Evolutionary conservation across 2,329 filamentous ascomycete genomes (phyloP), one percentile per base, ranked within the genome.

Genomic region (Cladophialophora carrionii): DNA sequence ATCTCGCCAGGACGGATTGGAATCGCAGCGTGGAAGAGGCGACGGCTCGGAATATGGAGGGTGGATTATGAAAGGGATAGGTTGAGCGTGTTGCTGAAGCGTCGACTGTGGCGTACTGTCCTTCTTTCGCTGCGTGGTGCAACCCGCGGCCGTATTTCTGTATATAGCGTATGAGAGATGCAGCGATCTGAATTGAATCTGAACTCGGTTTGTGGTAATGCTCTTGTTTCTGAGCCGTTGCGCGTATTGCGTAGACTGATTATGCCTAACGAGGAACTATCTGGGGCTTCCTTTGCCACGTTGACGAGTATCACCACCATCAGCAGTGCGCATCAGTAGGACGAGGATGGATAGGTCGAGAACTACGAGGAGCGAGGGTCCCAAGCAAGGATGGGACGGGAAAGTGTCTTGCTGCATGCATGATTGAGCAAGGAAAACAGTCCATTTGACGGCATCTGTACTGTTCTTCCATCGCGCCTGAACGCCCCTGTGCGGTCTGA

Each of bases 1-100:
- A 87, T 68, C 82, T 89, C 60, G 81, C 75, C 22, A 78, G 76
- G 56, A 83, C 81, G 12, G 81, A 81, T 71, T 88, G 84, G 83
- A 77, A 85, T 59, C 77, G 79, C 52, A 86, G 87, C 1, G 86
- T 88, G 22, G 82, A 86, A 64, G 86, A 85, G 67, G 87, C 87
- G 2, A 78, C 82, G 60, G 77, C 76, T 63, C 81, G 87, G 70
- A 90, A 89, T 73, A 75, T 75, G 37, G 71, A 76, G 68, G 75
- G 72, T 54, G 63, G 61, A 8, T 2, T 20, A 51, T 64, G 31
- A 64, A 17, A 24, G 52, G 29, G 17, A 20, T 22, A 46, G 34
- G 41, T 8, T 12, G 34, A 52, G 37, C 17, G 46, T 26, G 46
- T 43, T 43, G 37, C 14, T n/a, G 37, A 14, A n/a, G 14, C 14